Evolutionary conservation across 768 basidiomycete species (phyloP), one percentile per base, ranked within the genome.

Genomic region (Amanita pseudoporphyria): DNA sequence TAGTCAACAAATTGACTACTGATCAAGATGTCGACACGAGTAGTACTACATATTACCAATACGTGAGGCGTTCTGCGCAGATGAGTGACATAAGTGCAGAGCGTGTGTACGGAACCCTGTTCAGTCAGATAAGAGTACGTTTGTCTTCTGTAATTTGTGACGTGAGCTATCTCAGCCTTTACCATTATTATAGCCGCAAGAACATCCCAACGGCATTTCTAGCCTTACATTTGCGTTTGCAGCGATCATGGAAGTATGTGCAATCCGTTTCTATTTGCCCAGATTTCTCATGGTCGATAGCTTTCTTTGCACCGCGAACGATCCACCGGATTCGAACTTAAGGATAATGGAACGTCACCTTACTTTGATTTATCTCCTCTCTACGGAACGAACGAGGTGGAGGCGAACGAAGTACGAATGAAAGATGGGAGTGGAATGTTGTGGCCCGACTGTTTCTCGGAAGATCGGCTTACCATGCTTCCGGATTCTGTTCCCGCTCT

Each of bases 381-480:
- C 18, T 61, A 61, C 32, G 60, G 60, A 18, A 36, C 32, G 12
- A 53, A 47, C 31, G 49, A 54, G 9, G 26, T 13, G 14, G 59
- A 60, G 36, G 37, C 44, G 5, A 45, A 56, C 32, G 30, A 32
- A 38, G 47, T 61, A 38, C 56, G 60, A 9, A 36, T 41, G n/a
- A 59, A 58, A 44, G 58, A 61, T 19, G 60, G 60, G 1, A 35
- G 51, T 28, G 60, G 60, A 13, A 58, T 54, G 54, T 51, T 61
- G 16, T 52, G 53, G 31, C 60, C 60, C 0, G 60, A 61, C 46
- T 57, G 56, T 33, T 61, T 61, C 31, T 53, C 30, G 31, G 60
- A 58, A 4, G 56, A 57, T 45, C 48, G 52, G 13, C 37, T 46
- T 18, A 47, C 31, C 35, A 49, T 51, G 33, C 50, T 55, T 16